phyloP scores from a whole-genome alignment of 2,329 filamentous ascomycete genomes.

The Epichloe elymi region DNA sequence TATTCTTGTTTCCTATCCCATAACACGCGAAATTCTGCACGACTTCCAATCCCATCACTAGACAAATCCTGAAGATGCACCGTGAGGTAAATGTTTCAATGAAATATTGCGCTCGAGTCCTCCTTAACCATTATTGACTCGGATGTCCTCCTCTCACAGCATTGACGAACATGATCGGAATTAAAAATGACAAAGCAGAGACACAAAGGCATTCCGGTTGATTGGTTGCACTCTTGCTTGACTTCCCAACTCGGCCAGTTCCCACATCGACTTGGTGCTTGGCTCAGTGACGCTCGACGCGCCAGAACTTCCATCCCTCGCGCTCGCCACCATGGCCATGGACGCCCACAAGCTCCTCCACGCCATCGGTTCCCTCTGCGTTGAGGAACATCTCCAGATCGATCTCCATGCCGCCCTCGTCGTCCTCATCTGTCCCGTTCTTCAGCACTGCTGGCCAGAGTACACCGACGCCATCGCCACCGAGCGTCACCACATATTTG shows the following conservation, averaged over 20 bases:
- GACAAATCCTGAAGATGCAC: slow-evolving; percentile 4
- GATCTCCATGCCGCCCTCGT: slow-evolving; percentile 80
- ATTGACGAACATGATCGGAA: background rate
- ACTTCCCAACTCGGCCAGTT: too few relatives aligned
- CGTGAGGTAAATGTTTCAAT: background rate
- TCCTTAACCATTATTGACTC: background rate
- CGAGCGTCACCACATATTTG: slow-evolving; percentile 79
- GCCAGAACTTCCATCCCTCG: slow-evolving; percentile 83
- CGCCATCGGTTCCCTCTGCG: slow-evolving; percentile 69
- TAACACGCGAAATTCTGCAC: too few relatives aligned
- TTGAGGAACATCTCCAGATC: slow-evolving; percentile 73
- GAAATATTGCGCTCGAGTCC: background rate
- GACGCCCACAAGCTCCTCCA: slow-evolving; percentile 79
- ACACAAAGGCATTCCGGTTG: too few relatives aligned
- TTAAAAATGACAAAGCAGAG: background rate
- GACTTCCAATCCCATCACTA: slow-evolving; percentile 14
- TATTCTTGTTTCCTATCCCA: too few relatives aligned
- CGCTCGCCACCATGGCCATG: slow-evolving; percentile 52
- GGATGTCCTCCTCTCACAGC: background rate
- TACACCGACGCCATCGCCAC: slow-evolving; percentile 86
- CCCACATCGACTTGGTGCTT: too few relatives aligned
- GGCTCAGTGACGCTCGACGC: slow-evolving; percentile 33
- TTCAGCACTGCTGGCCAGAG: slow-evolving; percentile 85
- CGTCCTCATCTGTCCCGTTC: slow-evolving; percentile 67
- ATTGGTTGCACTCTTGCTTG: too few relatives aligned